Evolutionary conservation across 164 flowering plant species (phyloP).

Genomic region (Stephania japonica): DNA sequence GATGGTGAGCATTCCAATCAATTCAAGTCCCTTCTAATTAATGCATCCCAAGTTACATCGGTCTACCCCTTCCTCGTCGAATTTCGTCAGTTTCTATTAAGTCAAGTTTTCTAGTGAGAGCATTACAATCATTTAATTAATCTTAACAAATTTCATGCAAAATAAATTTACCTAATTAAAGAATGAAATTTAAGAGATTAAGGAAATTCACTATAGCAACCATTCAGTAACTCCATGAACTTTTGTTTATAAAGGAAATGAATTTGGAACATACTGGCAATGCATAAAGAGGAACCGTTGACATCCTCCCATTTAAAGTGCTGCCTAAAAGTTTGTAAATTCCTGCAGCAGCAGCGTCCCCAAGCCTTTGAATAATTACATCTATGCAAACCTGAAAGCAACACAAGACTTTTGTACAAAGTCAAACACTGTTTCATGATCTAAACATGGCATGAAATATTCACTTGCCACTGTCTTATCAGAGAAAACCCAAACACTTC

Average conservation of each 20-base stretch:
- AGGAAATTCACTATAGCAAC: background rate
- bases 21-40: too few relatives aligned
- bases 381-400: constrained; percentile 80
- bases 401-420: background rate
- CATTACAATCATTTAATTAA: background rate
- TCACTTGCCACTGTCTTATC: too few relatives aligned
- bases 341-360: constrained; percentile 98
- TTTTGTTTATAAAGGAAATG: background rate
- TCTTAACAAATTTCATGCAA: background rate
- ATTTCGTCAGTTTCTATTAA: background rate
- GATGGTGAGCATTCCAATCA: too few relatives aligned
- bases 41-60: too few relatives aligned
- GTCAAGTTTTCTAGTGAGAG: too few relatives aligned
- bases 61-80: background rate
- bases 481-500: background rate
- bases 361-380: constrained; percentile 90
- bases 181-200: background rate
- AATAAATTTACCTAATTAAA: background rate
- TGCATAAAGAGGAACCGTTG: constrained; percentile 65
- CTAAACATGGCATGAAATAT: background rate
- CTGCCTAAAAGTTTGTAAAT: constrained; percentile 68
- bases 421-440: background rate
- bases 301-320: constrained; percentile 43
- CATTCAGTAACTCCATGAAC: background rate
- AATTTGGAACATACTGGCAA: constrained; percentile 59